These are phyloP conservation scores for Diaporthe sp. DNA, from an alignment of 2,329 filamentous ascomycete species.

Conservation along the genomic window DNA sequence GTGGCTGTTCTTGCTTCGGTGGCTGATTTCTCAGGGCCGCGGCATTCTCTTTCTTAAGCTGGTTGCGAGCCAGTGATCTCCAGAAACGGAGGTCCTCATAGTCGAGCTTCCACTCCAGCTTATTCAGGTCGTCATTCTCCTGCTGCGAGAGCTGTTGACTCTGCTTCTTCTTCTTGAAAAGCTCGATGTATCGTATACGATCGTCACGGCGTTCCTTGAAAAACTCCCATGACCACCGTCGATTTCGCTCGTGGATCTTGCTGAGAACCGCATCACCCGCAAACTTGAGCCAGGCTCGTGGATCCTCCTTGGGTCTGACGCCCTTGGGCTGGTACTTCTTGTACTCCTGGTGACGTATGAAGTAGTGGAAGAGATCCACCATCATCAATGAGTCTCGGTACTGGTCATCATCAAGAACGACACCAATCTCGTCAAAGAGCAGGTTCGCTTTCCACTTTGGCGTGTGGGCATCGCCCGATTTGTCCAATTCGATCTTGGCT, in stretches of 20 bases:
- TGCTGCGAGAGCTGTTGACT: slow-evolving; percentile 78
- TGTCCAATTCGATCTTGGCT: slow-evolving; percentile 95
- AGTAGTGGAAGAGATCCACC: slow-evolving; percentile 98
- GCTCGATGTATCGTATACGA: slow-evolving; percentile 86
- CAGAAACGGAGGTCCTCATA: slow-evolving; percentile 99
- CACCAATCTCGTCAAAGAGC: slow-evolving; percentile 96
- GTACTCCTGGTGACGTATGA: slow-evolving; percentile 97
- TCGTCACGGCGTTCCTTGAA: slow-evolving; percentile 94
- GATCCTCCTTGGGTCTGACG: slow-evolving; percentile 86
- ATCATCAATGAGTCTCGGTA: slow-evolving; percentile 99
- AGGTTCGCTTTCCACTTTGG: slow-evolving; percentile 93
- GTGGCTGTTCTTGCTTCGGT: slow-evolving; percentile 65
- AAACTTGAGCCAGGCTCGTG: slow-evolving; percentile 91
- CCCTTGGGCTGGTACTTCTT: slow-evolving; percentile 91
- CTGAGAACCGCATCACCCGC: slow-evolving; percentile 89
- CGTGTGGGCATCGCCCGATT: slow-evolving; percentile 82
- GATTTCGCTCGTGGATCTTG: slow-evolving; percentile 96
- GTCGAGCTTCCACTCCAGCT: slow-evolving; percentile 86
- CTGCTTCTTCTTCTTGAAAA: slow-evolving; percentile 95
- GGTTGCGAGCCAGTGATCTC: slow-evolving; percentile 92
- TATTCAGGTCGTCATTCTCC: slow-evolving; percentile 80
- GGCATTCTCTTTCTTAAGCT: slow-evolving; percentile 94
- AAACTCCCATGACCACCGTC: slow-evolving; percentile 95
- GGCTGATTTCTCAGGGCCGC: slow-evolving; percentile 80
- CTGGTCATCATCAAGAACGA: slow-evolving; percentile 97